phyloP scores from a whole-genome alignment of 1,284 basidiomycete genomes.

The Apiotrichum akiyoshidainum region DNA sequence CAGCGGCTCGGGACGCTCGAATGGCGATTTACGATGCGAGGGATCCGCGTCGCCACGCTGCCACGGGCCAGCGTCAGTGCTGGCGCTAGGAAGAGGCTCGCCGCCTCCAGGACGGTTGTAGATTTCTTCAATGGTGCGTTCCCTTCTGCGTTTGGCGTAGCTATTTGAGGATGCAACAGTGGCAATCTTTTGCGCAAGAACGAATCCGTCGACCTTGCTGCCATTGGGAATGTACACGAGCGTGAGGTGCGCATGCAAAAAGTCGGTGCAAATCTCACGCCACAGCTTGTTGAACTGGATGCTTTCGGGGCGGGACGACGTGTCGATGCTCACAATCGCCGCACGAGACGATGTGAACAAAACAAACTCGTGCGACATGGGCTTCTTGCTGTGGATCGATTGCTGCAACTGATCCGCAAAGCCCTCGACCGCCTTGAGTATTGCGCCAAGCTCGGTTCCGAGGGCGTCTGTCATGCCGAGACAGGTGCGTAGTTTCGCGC shows the following conservation, averaged over 20 bases:
- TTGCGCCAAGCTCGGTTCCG: slow-evolving; percentile 45
- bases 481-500: slow-evolving; percentile 43
- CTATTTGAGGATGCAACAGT: slow-evolving; percentile 45
- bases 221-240: slow-evolving; percentile 46
- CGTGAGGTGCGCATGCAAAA: slow-evolving; percentile 39
- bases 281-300: slow-evolving; percentile 42
- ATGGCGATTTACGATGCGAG: slow-evolving; percentile 33
- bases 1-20: slow-evolving; percentile 31
- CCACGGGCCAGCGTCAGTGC: slow-evolving; percentile 42
- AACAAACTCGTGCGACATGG: slow-evolving; percentile 42
- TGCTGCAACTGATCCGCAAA: slow-evolving; percentile 41
- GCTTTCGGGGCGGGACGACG: slow-evolving; percentile 41
- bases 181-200: slow-evolving; percentile 47
- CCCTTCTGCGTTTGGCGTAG: slow-evolving; percentile 41
- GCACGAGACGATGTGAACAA: slow-evolving; percentile 48
- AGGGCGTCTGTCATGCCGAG: slow-evolving; percentile 40
- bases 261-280: slow-evolving; percentile 43
- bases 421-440: slow-evolving; percentile 47
- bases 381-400: slow-evolving; percentile 35
- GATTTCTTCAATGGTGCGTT: slow-evolving; percentile 33
- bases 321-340: slow-evolving; percentile 48
- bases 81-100: slow-evolving; percentile 35
- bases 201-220: slow-evolving; percentile 40
- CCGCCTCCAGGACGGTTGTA: slow-evolving; percentile 37
- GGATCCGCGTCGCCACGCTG: slow-evolving; percentile 48